These are phyloP conservation scores for Adansonia digitata DNA, from an alignment of 345 rosid species.

Conservation along the genomic window DNA sequence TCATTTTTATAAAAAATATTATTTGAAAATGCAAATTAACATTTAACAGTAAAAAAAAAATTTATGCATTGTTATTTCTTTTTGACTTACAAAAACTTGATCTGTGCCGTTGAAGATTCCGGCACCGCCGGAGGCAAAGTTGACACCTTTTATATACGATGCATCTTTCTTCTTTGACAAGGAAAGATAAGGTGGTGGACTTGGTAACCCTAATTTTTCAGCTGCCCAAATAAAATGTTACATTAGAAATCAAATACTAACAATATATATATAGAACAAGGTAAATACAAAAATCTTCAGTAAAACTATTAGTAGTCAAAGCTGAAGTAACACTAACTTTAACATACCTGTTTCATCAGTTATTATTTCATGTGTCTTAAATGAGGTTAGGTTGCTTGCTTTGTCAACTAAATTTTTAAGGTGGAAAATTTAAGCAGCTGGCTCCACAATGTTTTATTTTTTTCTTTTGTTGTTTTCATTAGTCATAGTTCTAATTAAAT, in stretches of 20 bases:
- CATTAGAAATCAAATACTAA: background rate
- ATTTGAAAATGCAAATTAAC: background rate
- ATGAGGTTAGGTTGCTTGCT: background rate
- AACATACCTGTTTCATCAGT: background rate
- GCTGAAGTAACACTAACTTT: background rate
- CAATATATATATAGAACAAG: background rate
- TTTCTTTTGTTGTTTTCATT: background rate
- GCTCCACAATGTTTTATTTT: no score
- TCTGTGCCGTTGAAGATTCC: slow-evolving; percentile 59
- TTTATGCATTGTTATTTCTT: no score
- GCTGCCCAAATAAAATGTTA: slow-evolving; percentile 29
- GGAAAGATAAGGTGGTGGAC: slow-evolving; percentile 57
- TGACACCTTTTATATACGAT: slow-evolving; percentile 39
- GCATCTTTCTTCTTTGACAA: slow-evolving; percentile 14
- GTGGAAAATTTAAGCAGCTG: background rate
- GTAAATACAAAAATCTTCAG: background rate
- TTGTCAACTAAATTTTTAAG: background rate
- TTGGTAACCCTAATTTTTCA: slow-evolving; percentile 54
- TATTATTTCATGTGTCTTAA: background rate
- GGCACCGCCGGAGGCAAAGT: slow-evolving; percentile 64
- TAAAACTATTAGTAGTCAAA: background rate
- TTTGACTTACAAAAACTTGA: slow-evolving; percentile 37
- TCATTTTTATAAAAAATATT: no score
- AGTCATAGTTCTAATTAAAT: background rate
- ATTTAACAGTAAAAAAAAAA: background rate